A percentile compares a stretch with the other conserved stretches of the same genome.
phyloP scores from a whole-genome alignment of 306 rosid genomes.

The Mimosa bimucronata region DNA sequence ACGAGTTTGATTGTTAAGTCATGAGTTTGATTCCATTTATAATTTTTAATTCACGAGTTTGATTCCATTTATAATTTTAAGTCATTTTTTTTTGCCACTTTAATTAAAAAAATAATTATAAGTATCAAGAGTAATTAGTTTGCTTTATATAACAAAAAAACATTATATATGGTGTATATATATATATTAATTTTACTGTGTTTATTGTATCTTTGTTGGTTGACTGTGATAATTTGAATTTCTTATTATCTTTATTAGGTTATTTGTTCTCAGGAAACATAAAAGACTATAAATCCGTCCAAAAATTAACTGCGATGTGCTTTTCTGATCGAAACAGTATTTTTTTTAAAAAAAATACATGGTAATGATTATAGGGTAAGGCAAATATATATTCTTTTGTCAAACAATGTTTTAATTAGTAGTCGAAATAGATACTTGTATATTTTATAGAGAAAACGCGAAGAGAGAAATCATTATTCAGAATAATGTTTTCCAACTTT shows the following conservation, averaged over 20 bases:
- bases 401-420: background rate
- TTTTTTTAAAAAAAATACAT: background rate
- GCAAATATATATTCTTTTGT: background rate
- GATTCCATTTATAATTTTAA: no score
- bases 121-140: background rate
- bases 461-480: slow-evolving; percentile 6
- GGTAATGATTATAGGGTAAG: background rate
- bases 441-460: background rate
- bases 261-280: background rate
- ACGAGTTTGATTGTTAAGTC: no score
- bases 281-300: background rate
- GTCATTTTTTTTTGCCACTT: no score
- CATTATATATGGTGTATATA: no score
- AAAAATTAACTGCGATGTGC: background rate
- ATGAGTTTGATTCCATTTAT: no score
- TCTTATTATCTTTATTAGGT: background rate
- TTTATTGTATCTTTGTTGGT: background rate
- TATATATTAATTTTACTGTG: background rate
- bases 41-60: no score
- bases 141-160: background rate
- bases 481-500: background rate
- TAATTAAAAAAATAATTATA: no score
- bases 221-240: background rate
- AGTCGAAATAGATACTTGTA: background rate
- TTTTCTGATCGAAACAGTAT: background rate